Percentiles rank a stretch among this genome's conserved stretches.
These are phyloP conservation scores for Diaporthe sp. DNA, from an alignment of 2,329 filamentous ascomycete genomes.

Conservation along the genomic window DNA sequence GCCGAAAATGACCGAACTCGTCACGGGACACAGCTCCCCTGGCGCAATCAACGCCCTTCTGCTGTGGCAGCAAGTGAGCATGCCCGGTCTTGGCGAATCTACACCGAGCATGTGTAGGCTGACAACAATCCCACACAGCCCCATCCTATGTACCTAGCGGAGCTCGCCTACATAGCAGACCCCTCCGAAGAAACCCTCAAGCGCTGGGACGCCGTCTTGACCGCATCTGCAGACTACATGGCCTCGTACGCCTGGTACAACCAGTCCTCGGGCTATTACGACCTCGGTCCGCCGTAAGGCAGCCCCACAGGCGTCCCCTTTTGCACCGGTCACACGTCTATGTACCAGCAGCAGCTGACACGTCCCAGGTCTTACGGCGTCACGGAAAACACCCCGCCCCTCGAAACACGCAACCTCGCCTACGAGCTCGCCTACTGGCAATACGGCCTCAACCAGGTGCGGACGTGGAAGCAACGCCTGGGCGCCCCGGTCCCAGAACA, in stretches of 20 bases:
- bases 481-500: slow-evolving; percentile 52
- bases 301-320: background rate
- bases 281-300: slow-evolving; percentile 61
- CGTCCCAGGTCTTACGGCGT: slow-evolving; percentile 59
- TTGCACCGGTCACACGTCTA: background rate
- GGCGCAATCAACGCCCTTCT: slow-evolving; percentile 65
- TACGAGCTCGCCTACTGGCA: slow-evolving; percentile 66
- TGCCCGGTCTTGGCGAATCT: background rate
- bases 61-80: slow-evolving; percentile 59
- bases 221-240: slow-evolving; percentile 50
- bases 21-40: slow-evolving; percentile 60
- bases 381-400: slow-evolving; percentile 64
- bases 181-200: slow-evolving; percentile 46
- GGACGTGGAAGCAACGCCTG: slow-evolving; percentile 58
- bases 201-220: slow-evolving; percentile 48
- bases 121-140: slow-evolving; percentile 51
- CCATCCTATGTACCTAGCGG: slow-evolving; percentile 63
- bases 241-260: slow-evolving; percentile 52
- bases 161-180: slow-evolving; percentile 52
- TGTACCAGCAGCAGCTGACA: background rate
- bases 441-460: slow-evolving; percentile 62
- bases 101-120: background rate
- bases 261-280: slow-evolving; percentile 47
- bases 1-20: slow-evolving; percentile 56
- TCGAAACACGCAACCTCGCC: slow-evolving; percentile 60